Evolutionary conservation across 108 stramenopile genomes (phyloP).

Genomic region (Cyclostephanos tholiformis): DNA sequence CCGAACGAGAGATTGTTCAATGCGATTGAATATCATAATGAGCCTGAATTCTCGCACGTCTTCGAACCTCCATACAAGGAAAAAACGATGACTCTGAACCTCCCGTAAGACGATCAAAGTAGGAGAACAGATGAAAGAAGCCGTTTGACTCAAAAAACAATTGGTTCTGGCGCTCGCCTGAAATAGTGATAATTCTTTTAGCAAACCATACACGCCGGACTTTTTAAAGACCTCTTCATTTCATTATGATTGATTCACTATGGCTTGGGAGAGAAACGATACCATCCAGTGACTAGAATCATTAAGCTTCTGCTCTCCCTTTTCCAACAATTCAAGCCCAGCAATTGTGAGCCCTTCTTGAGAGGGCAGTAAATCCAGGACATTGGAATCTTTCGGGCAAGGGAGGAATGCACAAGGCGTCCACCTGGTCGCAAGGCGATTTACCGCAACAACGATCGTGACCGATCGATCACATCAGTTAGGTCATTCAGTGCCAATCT

Average conservation of each 20-base stretch:
- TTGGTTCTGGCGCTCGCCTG: no score
- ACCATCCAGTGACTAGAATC: constrained; percentile 76
- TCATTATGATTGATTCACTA: no score
- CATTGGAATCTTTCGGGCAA: constrained; percentile 40
- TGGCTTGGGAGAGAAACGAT: constrained; percentile 44
- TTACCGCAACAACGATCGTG: constrained; percentile 49
- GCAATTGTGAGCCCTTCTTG: constrained; percentile 44
- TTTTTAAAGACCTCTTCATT: no score
- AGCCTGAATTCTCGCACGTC: constrained; percentile 18
- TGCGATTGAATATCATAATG: constrained; percentile 3
- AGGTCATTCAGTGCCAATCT: constrained; percentile 60
- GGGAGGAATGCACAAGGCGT: constrained; percentile 73
- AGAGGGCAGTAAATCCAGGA: constrained; percentile 54
- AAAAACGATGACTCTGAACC: constrained; percentile 28
- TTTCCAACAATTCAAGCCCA: constrained; percentile 54
- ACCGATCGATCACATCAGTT: constrained; percentile 55
- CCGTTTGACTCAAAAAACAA: no score
- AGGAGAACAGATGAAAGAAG: constrained; percentile 1
- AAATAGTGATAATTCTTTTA: no score
- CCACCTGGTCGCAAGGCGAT: constrained; percentile 58
- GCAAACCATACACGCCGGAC: no score
- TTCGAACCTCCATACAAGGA: constrained; percentile 42
- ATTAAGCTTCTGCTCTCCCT: constrained; percentile 66
- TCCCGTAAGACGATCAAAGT: constrained; percentile 33
- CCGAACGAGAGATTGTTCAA: constrained; percentile 21